Evolutionary conservation across 371 early-diverging fungal species (phyloP), one percentile per base, ranked within the genome.

Genomic region (Lichtheimia ramosa): DNA sequence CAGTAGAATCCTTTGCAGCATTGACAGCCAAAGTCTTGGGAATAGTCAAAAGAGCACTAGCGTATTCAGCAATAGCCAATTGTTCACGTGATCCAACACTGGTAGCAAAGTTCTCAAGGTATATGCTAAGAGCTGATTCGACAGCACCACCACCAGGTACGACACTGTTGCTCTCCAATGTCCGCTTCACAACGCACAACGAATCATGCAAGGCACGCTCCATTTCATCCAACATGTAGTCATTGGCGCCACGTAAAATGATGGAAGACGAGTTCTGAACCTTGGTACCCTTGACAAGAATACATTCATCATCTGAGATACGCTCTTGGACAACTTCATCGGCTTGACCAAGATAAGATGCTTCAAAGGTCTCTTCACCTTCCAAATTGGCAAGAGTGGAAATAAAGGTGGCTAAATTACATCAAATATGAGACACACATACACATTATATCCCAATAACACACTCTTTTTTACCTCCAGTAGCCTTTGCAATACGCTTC

Each of bases 111-210:
- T 97, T 96, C 81, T 99, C 99, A 56, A 99, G 88, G 75, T 96
- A 96, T 68, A 99, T 94, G 70, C 93, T 93, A 39, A 99, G 81
- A 10, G 99, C 99, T 20, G 94, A 83, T 77, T 99, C 99, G 43
- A 99, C 98, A 14, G 99, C 95, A 58, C 99, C 99, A 62, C 99
- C 99, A 70, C 99, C 99, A 43, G 99, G 99, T 20, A 99, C 99
- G 42, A 99, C 96, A 28, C 90, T 89, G 66, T 96, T 94, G 63
- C 93, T 93, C 78, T 99, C 99, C 51, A 99, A 78, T 7, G 99
- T 99, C 52, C 99, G 85, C 88, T 99, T 99, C 58, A 99, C 94
- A 28, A 96, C 96, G 67, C 96, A 96, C 60, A 99, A 77, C 27
- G 94, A 86, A 82, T 99, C 99, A 73, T 99, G 99, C 59, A 99